These are phyloP conservation scores for Mucor racemosus DNA, from an alignment of 371 early-diverging fungal species.

Conservation along the genomic window DNA sequence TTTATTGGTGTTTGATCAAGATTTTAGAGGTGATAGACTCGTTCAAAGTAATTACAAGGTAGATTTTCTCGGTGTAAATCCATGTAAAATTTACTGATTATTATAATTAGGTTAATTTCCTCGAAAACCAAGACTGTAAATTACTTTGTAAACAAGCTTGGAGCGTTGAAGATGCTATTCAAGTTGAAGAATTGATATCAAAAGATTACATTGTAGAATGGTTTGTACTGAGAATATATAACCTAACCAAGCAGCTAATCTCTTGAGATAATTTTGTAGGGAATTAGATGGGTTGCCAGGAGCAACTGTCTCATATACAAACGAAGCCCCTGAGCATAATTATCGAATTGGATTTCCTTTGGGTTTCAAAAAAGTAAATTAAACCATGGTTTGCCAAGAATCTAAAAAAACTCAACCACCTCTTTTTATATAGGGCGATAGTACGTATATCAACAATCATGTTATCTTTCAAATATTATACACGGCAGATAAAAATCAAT, in stretches of 20 bases:
- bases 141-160: conserved; percentile 43
- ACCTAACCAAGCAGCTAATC: too few relatives aligned
- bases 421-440: conserved; percentile 9
- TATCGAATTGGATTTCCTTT: conserved; percentile 56
- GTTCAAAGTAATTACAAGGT: conserved; percentile 49
- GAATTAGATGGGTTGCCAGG: conserved; percentile 50
- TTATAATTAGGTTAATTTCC: conserved; percentile 31
- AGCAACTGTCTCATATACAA: conserved; percentile 55
- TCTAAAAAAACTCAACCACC: background rate
- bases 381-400: conserved; percentile 9
- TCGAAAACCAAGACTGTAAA: conserved; percentile 43
- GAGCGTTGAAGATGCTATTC: conserved; percentile 40
- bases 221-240: conserved; percentile 13
- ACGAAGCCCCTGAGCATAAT: conserved; percentile 47
- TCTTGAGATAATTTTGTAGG: conserved; percentile 20
- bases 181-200: conserved; percentile 39
- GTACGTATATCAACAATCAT: conserved; percentile 48
- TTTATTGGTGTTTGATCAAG: conserved; percentile 42
- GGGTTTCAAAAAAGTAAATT: conserved; percentile 34
- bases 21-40: conserved; percentile 45
- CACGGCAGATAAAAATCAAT: conserved; percentile 9
- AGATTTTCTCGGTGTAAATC: background rate
- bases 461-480: conserved; percentile 49
- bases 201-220: conserved; percentile 54
- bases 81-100: background rate